phyloP scores from a whole-genome alignment of 768 basidiomycete genomes.

The Piloderma croceum region DNA sequence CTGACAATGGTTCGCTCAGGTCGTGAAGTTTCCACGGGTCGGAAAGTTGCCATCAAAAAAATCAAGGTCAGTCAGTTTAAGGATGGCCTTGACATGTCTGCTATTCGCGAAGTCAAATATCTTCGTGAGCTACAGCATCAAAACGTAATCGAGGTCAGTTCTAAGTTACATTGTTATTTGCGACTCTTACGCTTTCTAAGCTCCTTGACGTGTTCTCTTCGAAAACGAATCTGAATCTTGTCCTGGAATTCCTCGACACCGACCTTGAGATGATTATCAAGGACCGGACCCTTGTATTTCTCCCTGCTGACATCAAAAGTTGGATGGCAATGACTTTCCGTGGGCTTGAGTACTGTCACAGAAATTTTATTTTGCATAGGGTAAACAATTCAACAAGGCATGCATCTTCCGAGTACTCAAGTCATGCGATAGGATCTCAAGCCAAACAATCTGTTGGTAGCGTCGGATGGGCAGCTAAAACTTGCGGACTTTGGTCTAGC shows the following conservation, averaged over 20 bases:
- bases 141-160: conserved; percentile 84
- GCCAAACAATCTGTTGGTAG: conserved; percentile 95
- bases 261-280: conserved; percentile 97
- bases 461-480: conserved; percentile 87
- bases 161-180: not conserved
- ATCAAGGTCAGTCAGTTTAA: conserved; percentile 96
- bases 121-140: conserved; percentile 89
- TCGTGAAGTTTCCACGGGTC: conserved; percentile 63
- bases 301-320: conserved; percentile 93
- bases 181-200: conserved; percentile 35
- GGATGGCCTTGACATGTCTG: conserved; percentile 98
- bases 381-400: too few relatives aligned
- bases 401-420: not conserved
- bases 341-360: conserved; percentile 96
- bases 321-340: conserved; percentile 99
- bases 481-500: conserved; percentile 99
- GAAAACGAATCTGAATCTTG: conserved; percentile 94
- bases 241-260: conserved; percentile 92
- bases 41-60: conserved; percentile 97
- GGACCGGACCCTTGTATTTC: conserved; percentile 85
- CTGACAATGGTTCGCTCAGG: conserved; percentile 37
- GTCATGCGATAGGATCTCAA: conserved; percentile 76
- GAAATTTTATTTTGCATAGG: conserved; percentile 90
- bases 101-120: conserved; percentile 96
- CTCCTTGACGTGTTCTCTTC: conserved; percentile 95